phyloP scores from a whole-genome alignment of 192 early-diverging fungal species.

The Kickxella alabastrina region DNA sequence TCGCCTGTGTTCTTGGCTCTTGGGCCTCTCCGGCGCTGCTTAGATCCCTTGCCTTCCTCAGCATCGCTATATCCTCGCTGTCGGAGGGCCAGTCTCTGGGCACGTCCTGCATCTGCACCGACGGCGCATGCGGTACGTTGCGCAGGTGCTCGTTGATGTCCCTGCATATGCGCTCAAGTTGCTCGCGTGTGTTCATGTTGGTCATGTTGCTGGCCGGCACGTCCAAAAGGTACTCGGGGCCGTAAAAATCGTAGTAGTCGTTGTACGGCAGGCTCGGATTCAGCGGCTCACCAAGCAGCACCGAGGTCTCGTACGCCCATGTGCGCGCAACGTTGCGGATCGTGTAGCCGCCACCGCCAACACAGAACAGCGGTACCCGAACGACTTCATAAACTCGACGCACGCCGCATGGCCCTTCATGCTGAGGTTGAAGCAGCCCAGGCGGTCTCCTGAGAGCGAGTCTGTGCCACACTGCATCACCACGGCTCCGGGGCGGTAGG shows the following conservation, averaged over 20 bases:
- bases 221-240: slow-evolving; percentile 83
- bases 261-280: slow-evolving; percentile 71
- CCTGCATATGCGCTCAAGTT: slow-evolving; percentile 70
- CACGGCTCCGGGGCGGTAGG: slow-evolving; percentile 81
- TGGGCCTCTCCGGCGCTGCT: not conserved
- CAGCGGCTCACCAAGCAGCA: slow-evolving; percentile 66
- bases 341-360: slow-evolving; percentile 97
- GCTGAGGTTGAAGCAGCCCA: slow-evolving; percentile 92
- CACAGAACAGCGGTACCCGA: slow-evolving; percentile 86
- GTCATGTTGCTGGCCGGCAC: slow-evolving; percentile 80
- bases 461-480: slow-evolving; percentile 95
- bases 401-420: slow-evolving; percentile 92
- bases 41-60: not conserved
- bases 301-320: slow-evolving; percentile 94
- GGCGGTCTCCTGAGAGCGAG: slow-evolving; percentile 83
- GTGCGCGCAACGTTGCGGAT: slow-evolving; percentile 92
- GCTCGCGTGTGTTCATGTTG: slow-evolving; percentile 80
- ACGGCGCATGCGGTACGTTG: slow-evolving; percentile 62
- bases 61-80: slow-evolving; percentile 10
- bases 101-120: slow-evolving; percentile 79
- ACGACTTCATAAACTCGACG: slow-evolving; percentile 86
- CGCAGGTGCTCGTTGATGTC: slow-evolving; percentile 61
- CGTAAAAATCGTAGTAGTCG: slow-evolving; percentile 86
- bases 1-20: too few species aligned
- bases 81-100: slow-evolving; percentile 52